Percentiles rank a stretch among this genome's conserved stretches.
Conservation (phyloP, 225 moss, liverwort and hornwort species). For the Marchantia paleacea region DNA sequence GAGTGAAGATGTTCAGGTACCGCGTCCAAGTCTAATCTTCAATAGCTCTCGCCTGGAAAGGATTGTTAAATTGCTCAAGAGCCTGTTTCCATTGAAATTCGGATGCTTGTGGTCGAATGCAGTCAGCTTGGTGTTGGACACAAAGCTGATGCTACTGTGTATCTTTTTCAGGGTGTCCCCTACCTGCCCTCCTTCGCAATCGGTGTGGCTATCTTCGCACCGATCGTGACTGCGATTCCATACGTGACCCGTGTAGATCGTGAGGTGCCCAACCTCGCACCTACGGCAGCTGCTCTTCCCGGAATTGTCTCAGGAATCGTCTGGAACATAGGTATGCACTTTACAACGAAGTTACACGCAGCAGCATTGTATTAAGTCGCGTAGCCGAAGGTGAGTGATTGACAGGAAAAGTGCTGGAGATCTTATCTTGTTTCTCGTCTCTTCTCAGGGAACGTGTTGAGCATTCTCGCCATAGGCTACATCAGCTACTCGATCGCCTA, state of each 20-base stretch:
- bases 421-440: neutral
- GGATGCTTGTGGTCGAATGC: no score
- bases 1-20: conserved; percentile 17
- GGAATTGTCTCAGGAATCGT: conserved; percentile 66
- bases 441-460: conserved; percentile 56
- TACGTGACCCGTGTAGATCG: conserved; percentile 43
- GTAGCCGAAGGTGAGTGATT: no score
- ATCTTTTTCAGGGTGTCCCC: conserved; percentile 42
- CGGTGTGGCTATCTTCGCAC: conserved; percentile 55
- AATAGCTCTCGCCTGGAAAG: no score
- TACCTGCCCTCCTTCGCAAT: conserved; percentile 74
- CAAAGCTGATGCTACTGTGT: neutral
- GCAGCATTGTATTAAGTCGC: no score
- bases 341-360: no score
- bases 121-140: neutral
- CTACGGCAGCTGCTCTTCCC: conserved; percentile 49
- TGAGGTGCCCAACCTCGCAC: conserved; percentile 54
- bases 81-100: no score
- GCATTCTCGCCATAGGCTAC: conserved; percentile 55
- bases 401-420: no score
- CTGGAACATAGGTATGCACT: conserved; percentile 59
- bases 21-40: no score
- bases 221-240: conserved; percentile 53
- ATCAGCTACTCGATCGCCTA: conserved; percentile 62
- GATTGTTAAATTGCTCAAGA: no score